Evolutionary conservation across 352 stramenopile species (phyloP).

Genomic region (Phytophthora idaei): DNA sequence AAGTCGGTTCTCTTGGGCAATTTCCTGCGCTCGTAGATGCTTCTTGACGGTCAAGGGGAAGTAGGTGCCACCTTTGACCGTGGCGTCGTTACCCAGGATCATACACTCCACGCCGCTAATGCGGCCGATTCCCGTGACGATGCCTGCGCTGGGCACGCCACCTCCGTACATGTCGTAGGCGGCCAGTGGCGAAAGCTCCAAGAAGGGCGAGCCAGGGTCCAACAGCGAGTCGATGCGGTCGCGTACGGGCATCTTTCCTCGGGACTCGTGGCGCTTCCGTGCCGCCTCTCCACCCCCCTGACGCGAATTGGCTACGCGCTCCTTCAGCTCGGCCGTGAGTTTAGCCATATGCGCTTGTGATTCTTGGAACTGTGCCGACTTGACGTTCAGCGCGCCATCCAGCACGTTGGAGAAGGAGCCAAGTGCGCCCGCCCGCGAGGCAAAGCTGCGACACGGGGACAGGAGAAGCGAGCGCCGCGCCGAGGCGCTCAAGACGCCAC

Average conservation of each 20-base stretch:
- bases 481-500: slow-evolving; percentile 6
- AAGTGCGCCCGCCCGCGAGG: slow-evolving; percentile 49
- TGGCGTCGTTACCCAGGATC: slow-evolving; percentile 98
- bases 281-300: slow-evolving; percentile 74
- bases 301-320: slow-evolving; percentile 47
- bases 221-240: slow-evolving; percentile 96
- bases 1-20: slow-evolving; percentile 95
- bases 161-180: slow-evolving; percentile 87
- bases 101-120: slow-evolving; percentile 93
- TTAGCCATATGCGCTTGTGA: slow-evolving; percentile 63
- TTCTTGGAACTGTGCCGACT: slow-evolving; percentile 62
- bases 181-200: slow-evolving; percentile 95
- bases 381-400: slow-evolving; percentile 66
- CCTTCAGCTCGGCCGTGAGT: slow-evolving; percentile 53
- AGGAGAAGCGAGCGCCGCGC: slow-evolving; percentile 4
- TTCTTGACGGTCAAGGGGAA: slow-evolving; percentile 99
- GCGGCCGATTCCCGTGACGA: slow-evolving; percentile 91
- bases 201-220: slow-evolving; percentile 94
- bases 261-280: slow-evolving; percentile 69
- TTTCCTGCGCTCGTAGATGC: slow-evolving; percentile 94
- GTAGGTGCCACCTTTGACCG: slow-evolving; percentile 98
- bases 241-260: slow-evolving; percentile 85
- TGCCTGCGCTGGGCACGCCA: slow-evolving; percentile 83
- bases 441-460: slow-evolving; percentile 25
- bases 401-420: slow-evolving; percentile 57